These are phyloP conservation scores for Abrus precatorius DNA, from an alignment of 306 rosid species.

Conservation along the genomic window DNA sequence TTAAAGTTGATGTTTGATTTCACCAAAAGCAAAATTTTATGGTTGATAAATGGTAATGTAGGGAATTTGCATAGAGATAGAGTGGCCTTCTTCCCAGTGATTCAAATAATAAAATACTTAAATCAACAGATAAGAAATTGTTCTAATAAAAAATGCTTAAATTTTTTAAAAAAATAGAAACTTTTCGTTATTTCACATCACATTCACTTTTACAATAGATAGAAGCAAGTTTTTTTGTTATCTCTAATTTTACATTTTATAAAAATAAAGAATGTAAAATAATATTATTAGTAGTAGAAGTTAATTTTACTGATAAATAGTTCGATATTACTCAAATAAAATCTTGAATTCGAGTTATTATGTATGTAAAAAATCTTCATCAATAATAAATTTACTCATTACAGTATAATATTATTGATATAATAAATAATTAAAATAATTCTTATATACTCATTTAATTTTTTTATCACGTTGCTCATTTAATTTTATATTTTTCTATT, in stretches of 20 bases:
- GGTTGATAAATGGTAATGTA: slow-evolving; percentile 29
- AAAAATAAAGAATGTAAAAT: not conserved
- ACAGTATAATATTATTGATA: too few relatives aligned
- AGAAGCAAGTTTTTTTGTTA: not conserved
- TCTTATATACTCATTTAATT: too few relatives aligned
- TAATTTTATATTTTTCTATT: too few relatives aligned
- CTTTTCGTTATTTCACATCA: not conserved
- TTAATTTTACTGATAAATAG: too few relatives aligned
- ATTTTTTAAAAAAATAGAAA: not conserved
- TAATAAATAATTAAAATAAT: too few relatives aligned
- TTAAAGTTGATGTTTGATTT: slow-evolving; percentile 27
- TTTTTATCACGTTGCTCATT: too few relatives aligned
- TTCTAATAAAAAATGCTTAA: not conserved
- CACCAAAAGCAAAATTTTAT: not conserved
- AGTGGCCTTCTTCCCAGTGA: not conserved
- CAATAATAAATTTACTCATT: too few relatives aligned
- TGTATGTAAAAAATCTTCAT: too few relatives aligned
- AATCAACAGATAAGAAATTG: not conserved
- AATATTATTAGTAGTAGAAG: not conserved
- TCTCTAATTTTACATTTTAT: not conserved
- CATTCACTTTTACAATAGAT: not conserved
- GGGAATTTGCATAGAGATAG: slow-evolving; percentile 22
- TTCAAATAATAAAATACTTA: not conserved
- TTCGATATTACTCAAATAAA: too few relatives aligned
- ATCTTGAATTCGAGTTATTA: too few relatives aligned